Percentiles rank a stretch among this genome's conserved stretches.
These are phyloP conservation scores for Bryoerythrophyllum caledonicum DNA, from an alignment of 225 moss, liverwort and hornwort genomes.

Conservation along the genomic window DNA sequence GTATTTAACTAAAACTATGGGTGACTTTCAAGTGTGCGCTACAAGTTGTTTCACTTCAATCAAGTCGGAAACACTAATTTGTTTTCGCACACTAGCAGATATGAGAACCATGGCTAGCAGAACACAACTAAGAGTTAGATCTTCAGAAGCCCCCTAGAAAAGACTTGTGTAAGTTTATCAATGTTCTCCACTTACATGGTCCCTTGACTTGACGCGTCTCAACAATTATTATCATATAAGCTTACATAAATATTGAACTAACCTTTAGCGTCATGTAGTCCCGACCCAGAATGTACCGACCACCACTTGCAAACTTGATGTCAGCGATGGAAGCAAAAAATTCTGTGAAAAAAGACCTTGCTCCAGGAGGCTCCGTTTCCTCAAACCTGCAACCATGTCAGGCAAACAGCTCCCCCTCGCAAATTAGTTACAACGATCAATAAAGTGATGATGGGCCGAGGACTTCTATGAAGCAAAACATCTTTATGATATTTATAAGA, in stretches of 20 bases:
- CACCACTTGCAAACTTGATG: constrained; percentile 98
- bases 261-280: constrained; percentile 99
- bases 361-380: constrained; percentile 91
- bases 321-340: constrained; percentile 98
- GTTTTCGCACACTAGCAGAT: no score
- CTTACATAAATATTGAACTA: constrained; percentile 1
- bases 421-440: neutral
- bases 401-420: constrained; percentile 4
- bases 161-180: constrained; percentile 10
- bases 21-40: no score
- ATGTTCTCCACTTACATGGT: constrained; percentile 16
- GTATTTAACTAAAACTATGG: no score
- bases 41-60: no score
- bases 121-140: constrained; percentile 24
- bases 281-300: constrained; percentile 95
- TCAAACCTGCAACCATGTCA: constrained; percentile 69
- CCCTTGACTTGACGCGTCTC: constrained; percentile 9
- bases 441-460: neutral
- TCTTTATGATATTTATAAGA: neutral
- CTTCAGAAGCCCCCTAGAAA: constrained; percentile 11
- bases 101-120: constrained; percentile 28
- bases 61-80: no score
- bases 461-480: neutral
- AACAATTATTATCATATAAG: constrained; percentile 4
- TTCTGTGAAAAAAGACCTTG: constrained; percentile 98